Base-by-base conservation (phyloP, 139 green algal genomes). In the Volvox reticuliferus region DNA sequence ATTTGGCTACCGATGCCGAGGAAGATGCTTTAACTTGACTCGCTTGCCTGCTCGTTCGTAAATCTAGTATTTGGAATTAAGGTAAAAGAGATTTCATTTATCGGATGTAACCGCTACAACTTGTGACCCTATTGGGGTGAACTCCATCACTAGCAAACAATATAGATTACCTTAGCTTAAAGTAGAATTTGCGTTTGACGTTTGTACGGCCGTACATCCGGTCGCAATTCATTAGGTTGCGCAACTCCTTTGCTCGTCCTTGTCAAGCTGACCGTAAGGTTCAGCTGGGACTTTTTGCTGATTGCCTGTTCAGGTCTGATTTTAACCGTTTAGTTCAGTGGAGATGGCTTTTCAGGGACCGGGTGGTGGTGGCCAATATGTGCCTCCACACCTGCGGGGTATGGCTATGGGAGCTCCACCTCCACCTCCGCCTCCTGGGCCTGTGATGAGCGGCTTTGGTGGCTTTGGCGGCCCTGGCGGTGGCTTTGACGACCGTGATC, bases 331-430 rank as follows among this genome's bases (percentile, higher is more conserved):
- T 50, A 67, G 3, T 62, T 87, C 61, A 63, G 12, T 26, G n/a
- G 67, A 79, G 20, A 91, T 91, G 87, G 87, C 87, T 2, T 91
- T 89, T 28, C 68, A 93, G 62, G 78, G 75, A 61, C 75, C 75
- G 44, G 75, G 78, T 33, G 78, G 28, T 84, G 78, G 92, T 32
- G 71, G 81, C 21, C 90, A 96, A n/a, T 98, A 98, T 86, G 95
- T 98, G 1, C 96, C 96, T 36, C 96, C 96, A 6, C 96, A 98
- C 79, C 73, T 98, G 76, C 81, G 96, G 32, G 92, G 91, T 33
- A 81, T 94, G 69, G 5, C 71, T 16, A 89, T 90, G 69, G 94
- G 85, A 32, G 90, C 92, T 68, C 77, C 81, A 28, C 89, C 83
- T 50, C 88, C 91, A 20, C 91, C 91, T 81, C 91, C 91, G 32